phyloP scores from a whole-genome alignment of 805 yeast species.

The Candida fluviatilis region DNA sequence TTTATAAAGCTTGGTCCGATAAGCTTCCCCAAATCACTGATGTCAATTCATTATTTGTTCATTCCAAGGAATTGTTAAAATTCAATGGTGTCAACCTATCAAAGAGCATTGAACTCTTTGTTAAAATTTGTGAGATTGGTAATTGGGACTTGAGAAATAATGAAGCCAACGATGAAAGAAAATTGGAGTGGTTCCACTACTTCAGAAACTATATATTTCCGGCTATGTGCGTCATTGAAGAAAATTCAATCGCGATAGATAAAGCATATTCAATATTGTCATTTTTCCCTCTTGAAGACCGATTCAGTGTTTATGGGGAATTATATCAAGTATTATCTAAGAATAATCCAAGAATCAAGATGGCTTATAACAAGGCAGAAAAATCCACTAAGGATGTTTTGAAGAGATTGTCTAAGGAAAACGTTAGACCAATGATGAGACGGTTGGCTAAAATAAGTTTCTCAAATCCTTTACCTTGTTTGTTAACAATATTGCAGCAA shows the following conservation, averaged over 20 bases:
- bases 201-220: constrained; percentile 68
- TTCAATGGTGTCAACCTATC: constrained; percentile 57
- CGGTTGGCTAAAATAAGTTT: constrained; percentile 67
- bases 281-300: constrained; percentile 51
- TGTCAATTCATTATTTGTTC: constrained; percentile 42
- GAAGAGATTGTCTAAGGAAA: constrained; percentile 79
- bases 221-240: constrained; percentile 47
- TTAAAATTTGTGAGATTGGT: constrained; percentile 62
- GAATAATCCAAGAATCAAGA: constrained; percentile 49
- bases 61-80: constrained; percentile 46
- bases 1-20: constrained; percentile 47
- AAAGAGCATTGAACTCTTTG: constrained; percentile 42
- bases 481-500: constrained; percentile 68
- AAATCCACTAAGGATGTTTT: constrained; percentile 73
- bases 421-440: constrained; percentile 68
- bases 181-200: constrained; percentile 49
- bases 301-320: constrained; percentile 82
- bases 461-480: constrained; percentile 75
- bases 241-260: constrained; percentile 56
- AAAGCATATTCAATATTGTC: constrained; percentile 55
- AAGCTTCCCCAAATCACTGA: constrained; percentile 33
- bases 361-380: constrained; percentile 63
- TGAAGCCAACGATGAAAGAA: constrained; percentile 12
- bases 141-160: constrained; percentile 26
- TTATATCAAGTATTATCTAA: constrained; percentile 56